Conservation (phyloP, 257 asterid genomes). For the Nicotiana obtusifolia region DNA sequence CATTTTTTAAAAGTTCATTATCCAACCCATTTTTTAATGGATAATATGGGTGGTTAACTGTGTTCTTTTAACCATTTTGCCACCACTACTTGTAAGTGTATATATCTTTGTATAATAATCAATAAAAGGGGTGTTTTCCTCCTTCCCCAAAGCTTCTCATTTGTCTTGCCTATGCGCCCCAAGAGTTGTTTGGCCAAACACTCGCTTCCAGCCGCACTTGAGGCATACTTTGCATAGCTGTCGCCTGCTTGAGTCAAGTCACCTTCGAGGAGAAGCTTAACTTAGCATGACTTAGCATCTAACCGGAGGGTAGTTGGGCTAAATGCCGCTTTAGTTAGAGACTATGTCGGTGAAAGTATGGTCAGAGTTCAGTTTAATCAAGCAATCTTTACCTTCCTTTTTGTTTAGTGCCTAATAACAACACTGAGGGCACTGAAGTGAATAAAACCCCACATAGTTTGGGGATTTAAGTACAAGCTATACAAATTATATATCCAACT, state of each 20-base stretch:
- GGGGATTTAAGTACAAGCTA: no score
- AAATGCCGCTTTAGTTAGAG: background rate
- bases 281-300: background rate
- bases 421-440: no score
- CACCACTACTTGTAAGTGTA: background rate
- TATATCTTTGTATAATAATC: background rate
- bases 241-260: background rate
- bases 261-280: background rate
- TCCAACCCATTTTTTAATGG: no score
- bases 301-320: background rate
- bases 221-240: background rate
- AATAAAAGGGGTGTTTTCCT: background rate
- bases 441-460: no score
- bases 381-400: no score
- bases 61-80: no score
- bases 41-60: no score
- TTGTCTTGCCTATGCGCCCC: background rate
- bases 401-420: no score
- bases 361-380: no score
- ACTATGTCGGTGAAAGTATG: background rate
- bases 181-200: background rate
- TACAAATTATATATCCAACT: no score
- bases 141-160: background rate
- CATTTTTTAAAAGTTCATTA: no score
- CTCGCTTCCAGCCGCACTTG: background rate